These are phyloP conservation scores for Epithemia pelagica DNA, from an alignment of 108 stramenopile genomes.

Conservation along the genomic window DNA sequence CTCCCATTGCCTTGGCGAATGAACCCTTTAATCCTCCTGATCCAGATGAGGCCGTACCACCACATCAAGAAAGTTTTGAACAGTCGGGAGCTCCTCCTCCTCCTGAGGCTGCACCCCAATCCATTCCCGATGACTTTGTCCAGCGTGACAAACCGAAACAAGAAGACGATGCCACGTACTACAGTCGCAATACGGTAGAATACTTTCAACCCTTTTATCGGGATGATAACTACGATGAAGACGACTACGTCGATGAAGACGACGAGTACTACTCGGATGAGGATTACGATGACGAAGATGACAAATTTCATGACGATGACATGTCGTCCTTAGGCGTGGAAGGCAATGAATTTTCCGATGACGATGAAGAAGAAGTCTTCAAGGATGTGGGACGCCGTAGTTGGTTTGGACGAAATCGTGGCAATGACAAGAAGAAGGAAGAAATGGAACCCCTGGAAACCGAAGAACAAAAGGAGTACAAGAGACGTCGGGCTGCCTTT, in stretches of 20 bases:
- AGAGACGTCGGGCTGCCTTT: neutral
- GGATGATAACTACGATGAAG: neutral
- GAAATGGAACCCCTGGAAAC: neutral
- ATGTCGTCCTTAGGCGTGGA: neutral
- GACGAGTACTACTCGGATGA: neutral
- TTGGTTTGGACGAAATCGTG: neutral
- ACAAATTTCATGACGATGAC: neutral
- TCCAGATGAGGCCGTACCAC: neutral
- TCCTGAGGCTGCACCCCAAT: neutral
- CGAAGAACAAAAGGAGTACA: neutral
- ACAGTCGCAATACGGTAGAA: neutral
- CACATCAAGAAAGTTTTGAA: neutral
- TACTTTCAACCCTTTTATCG: neutral
- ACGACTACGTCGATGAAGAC: neutral
- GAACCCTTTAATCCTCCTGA: neutral
- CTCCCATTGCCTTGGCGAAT: too few relatives aligned
- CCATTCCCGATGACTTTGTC: neutral
- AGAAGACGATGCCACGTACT: neutral
- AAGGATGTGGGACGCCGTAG: neutral
- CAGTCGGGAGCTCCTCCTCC: neutral
- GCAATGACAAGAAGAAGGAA: neutral
- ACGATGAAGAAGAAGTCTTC: constrained; percentile 1
- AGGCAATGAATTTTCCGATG: neutral
- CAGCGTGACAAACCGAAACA: neutral
- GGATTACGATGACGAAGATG: neutral